Percentiles rank a stretch among this genome's conserved stretches.
These are phyloP conservation scores for Lophiotrema nucula DNA, from an alignment of 495 filamentous ascomycete species.

Conservation along the genomic window DNA sequence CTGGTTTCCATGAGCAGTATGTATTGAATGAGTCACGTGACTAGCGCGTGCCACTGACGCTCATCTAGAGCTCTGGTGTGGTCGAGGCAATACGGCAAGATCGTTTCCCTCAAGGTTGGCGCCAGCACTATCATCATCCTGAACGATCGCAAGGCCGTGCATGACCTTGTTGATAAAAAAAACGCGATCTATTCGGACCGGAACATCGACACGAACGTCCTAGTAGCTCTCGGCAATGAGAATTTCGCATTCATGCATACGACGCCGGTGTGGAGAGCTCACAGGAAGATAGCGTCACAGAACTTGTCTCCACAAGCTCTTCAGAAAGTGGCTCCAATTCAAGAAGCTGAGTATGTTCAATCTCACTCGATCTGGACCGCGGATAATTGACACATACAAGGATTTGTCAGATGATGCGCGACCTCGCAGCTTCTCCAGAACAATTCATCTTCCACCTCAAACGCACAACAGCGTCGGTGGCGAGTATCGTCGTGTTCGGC, in stretches of 20 bases:
- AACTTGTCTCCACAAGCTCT: neutral
- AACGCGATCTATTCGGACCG: conserved; percentile 12
- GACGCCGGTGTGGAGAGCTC: conserved; percentile 8
- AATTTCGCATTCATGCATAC: conserved; percentile 10
- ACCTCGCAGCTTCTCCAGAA: conserved; percentile 15
- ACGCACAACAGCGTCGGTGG: conserved; percentile 6
- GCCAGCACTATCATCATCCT: conserved; percentile 34
- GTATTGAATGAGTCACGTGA: too few relatives aligned
- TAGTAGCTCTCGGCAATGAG: neutral
- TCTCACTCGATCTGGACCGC: neutral
- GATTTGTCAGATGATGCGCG: neutral
- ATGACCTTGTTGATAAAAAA: conserved; percentile 35
- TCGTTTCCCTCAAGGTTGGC: conserved; percentile 38
- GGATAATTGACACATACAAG: neutral
- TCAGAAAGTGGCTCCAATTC: neutral
- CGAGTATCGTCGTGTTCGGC: conserved; percentile 8
- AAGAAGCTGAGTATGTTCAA: conserved; percentile 18
- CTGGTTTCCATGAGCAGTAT: neutral
- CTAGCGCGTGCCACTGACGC: too few relatives aligned
- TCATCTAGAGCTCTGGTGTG: too few relatives aligned
- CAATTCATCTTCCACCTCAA: conserved; percentile 9
- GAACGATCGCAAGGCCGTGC: conserved; percentile 33
- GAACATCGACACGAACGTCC: neutral
- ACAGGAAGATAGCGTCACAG: conserved; percentile 14
- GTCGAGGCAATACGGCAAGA: conserved; percentile 18